Evolutionary conservation across 1,284 basidiomycete genomes (phyloP).

Genomic region (Malassezia nana): DNA sequence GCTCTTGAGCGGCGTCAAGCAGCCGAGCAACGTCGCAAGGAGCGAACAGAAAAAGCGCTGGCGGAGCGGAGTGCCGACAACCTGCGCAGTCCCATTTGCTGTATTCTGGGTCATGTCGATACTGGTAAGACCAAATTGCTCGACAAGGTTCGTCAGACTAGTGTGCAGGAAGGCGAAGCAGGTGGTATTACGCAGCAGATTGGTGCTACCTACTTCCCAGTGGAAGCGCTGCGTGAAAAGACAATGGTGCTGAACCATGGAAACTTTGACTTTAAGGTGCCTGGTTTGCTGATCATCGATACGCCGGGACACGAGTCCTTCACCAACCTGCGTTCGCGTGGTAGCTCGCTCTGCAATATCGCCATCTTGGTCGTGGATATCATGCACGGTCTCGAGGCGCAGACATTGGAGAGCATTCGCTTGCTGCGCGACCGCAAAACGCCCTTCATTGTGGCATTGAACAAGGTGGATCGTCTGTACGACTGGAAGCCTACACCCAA

Average conservation of each 20-base stretch:
- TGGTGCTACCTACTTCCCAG: slow-evolving; percentile 99
- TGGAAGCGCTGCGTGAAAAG: slow-evolving; percentile 87
- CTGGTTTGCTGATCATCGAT: slow-evolving; percentile 91
- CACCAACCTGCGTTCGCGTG: slow-evolving; percentile 89
- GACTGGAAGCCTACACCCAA: slow-evolving; percentile 86
- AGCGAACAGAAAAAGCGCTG: slow-evolving; percentile 74
- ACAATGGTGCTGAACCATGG: slow-evolving; percentile 81
- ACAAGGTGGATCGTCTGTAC: slow-evolving; percentile 99
- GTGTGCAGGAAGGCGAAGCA: slow-evolving; percentile 98
- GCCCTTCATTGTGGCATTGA: slow-evolving; percentile 96
- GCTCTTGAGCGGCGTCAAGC: slow-evolving; percentile 70
- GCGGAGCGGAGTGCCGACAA: slow-evolving; percentile 80
- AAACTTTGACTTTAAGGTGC: slow-evolving; percentile 84
- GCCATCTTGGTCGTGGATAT: slow-evolving; percentile 98
- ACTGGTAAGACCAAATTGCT: slow-evolving; percentile 97
- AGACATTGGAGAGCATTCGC: slow-evolving; percentile 91
- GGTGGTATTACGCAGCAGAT: slow-evolving; percentile 99
- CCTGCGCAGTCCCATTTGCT: slow-evolving; percentile 92
- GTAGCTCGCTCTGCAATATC: slow-evolving; percentile 96
- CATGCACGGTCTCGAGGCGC: slow-evolving; percentile 95
- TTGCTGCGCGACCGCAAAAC: slow-evolving; percentile 88
- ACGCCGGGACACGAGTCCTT: slow-evolving; percentile 99
- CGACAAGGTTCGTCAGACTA: slow-evolving; percentile 99
- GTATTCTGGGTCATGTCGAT: slow-evolving; percentile 98
- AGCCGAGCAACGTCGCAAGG: slow-evolving; percentile 67